Base-by-base conservation (phyloP, 108 stramenopile species). In the Mediolabrus comicus region DNA sequence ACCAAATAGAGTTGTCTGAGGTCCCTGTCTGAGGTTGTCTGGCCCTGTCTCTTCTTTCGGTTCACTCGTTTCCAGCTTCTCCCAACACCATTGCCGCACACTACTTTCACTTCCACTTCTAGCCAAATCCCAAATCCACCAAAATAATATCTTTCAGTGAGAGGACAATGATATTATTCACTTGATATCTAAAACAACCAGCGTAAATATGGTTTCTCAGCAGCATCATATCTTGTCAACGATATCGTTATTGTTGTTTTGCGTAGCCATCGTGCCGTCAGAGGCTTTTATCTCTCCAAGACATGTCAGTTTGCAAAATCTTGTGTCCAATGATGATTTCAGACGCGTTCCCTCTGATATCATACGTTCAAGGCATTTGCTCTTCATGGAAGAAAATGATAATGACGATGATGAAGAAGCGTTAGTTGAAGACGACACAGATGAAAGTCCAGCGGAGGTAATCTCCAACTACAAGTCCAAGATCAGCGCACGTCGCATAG, bases 381-480 rank as follows among this genome's bases (percentile, higher is more conserved):
- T 35, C 6, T 30, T 13, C 32, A 61, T 61, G 59, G 0, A 35
- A 33, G 62, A 36, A 16, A 25, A 17, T 39, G 62, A 36, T 9
- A 19, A 19, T 2, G 62, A 38, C 34, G 62, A 35, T 17, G 14
- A 13, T 13, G 55, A 56, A 4, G 55, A 56, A 0, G 6, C 27
- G 19, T 14, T 3, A 28, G 55, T 4, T n/a, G 39, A 62, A 19
- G 39, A 8, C 26, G 62, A 9, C 13, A 53, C 65, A n/a, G 63
- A 51, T 9, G 63, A 65, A n/a, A 41, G 46, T 31, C 34, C 56
- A 4, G 28, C 59, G 4, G 25, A 71, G 24, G 52, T 33, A 33
- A 17, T 61, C n/a, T 22, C 43, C 60, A 3, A 30, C n/a, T 71
- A 71, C 60, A 60, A 61, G 52, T 53, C 59, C 5, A 34, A 34